Evolutionary conservation across 2,329 filamentous ascomycete genomes (phyloP).

Genomic region (Claviceps sorghi): DNA sequence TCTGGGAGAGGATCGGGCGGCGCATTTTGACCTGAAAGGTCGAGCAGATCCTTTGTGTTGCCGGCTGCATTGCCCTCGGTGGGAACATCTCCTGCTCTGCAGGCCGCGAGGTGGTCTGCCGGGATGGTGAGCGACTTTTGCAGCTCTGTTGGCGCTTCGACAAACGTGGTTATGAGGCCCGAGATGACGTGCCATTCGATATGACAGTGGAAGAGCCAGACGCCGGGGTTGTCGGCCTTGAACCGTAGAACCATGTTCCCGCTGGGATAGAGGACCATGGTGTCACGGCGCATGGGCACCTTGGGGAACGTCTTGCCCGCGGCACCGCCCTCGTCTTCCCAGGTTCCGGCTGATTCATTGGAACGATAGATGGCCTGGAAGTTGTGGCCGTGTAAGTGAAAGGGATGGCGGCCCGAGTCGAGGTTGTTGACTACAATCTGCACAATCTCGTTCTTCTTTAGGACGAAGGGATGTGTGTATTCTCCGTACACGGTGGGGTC

Average conservation of each 20-base stretch:
- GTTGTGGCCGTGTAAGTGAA: conserved; percentile 64
- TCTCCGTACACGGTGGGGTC: conserved; percentile 50
- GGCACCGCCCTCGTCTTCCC: conserved; percentile 30
- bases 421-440: conserved; percentile 67
- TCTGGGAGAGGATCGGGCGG: conserved; percentile 42
- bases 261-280: conserved; percentile 46
- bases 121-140: conserved; percentile 49
- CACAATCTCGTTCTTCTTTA: conserved; percentile 53
- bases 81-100: conserved; percentile 34
- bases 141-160: conserved; percentile 48
- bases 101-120: conserved; percentile 40
- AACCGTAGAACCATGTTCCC: conserved; percentile 58
- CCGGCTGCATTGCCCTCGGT: conserved; percentile 59
- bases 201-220: conserved; percentile 69
- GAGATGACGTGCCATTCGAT: conserved; percentile 63
- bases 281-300: conserved; percentile 54
- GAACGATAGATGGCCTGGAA: conserved; percentile 55
- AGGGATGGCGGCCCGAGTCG: conserved; percentile 57
- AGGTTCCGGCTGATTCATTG: conserved; percentile 41
- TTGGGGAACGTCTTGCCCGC: conserved; percentile 30
- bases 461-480: conserved; percentile 51
- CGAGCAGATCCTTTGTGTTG: conserved; percentile 47
- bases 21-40: conserved; percentile 47
- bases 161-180: conserved; percentile 50
- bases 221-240: conserved; percentile 50